phyloP scores from a whole-genome alignment of 2,329 filamentous ascomycete species.

The Botrytis aclada region DNA sequence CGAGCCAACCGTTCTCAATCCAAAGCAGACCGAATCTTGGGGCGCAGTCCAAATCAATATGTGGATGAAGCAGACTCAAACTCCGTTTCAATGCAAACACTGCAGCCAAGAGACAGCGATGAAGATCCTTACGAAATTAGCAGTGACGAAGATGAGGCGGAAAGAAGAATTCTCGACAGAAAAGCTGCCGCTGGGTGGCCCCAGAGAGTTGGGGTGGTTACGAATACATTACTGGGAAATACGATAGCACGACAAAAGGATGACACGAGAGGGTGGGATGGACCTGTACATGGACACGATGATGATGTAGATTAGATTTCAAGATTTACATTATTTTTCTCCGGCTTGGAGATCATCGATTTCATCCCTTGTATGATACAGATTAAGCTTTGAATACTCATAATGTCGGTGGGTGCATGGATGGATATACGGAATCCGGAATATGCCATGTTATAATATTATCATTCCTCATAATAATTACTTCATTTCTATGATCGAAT shows the following conservation, averaged over 20 bases:
- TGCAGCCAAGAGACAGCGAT: constrained; percentile 27
- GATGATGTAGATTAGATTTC: constrained; percentile 17
- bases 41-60: constrained; percentile 35
- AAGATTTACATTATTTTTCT: neutral
- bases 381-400: neutral
- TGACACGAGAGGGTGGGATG: constrained; percentile 32
- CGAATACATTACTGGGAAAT: constrained; percentile 37
- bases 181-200: constrained; percentile 34
- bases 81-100: constrained; percentile 34
- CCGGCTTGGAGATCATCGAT: neutral
- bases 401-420: neutral
- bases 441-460: neutral
- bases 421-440: neutral
- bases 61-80: constrained; percentile 27
- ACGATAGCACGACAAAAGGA: constrained; percentile 35
- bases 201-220: constrained; percentile 34
- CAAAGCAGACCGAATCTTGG: constrained; percentile 40
- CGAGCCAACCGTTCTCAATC: constrained; percentile 26
- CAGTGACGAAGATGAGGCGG: constrained; percentile 34
- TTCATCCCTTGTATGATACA: neutral
- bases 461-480: neutral
- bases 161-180: constrained; percentile 27
- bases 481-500: neutral
- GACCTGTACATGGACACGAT: constrained; percentile 27
- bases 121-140: constrained; percentile 36